These are phyloP conservation scores for Anisodus acutangulus DNA, from an alignment of 257 asterid species.

Conservation along the genomic window DNA sequence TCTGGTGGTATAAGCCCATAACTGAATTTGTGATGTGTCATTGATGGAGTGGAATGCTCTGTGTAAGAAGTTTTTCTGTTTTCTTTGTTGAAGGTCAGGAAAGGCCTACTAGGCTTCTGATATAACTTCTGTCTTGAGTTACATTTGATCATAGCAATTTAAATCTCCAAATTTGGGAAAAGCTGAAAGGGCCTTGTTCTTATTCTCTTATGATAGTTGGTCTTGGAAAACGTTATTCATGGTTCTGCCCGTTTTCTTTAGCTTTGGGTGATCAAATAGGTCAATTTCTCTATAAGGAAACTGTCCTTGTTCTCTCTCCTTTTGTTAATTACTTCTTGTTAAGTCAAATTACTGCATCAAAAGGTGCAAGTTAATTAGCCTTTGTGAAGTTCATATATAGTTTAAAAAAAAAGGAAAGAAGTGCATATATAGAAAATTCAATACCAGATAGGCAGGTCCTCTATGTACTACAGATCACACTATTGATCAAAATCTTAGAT, in stretches of 20 bases:
- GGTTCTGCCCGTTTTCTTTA: background rate
- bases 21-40: background rate
- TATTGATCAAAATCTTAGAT: background rate
- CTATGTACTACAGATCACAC: background rate
- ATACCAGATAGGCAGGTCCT: background rate
- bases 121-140: background rate
- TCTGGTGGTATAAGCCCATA: background rate
- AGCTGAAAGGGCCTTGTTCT: conserved; percentile 11
- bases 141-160: background rate
- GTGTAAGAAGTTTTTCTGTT: background rate
- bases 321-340: background rate
- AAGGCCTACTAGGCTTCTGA: conserved; percentile 20
- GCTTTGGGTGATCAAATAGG: background rate
- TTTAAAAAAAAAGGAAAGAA: no score
- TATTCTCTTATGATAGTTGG: background rate
- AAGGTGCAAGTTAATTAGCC: background rate
- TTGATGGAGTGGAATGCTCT: background rate
- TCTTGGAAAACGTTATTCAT: background rate
- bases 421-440: background rate
- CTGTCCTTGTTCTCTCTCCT: background rate
- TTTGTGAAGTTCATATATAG: background rate
- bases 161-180: conserved; percentile 7
- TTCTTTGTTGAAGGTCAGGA: background rate
- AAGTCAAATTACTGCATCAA: background rate
- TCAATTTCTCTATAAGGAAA: background rate